phyloP scores from a whole-genome alignment of 1,139 yeast genomes.

The Hemisphaericaspora xylanilytica region DNA sequence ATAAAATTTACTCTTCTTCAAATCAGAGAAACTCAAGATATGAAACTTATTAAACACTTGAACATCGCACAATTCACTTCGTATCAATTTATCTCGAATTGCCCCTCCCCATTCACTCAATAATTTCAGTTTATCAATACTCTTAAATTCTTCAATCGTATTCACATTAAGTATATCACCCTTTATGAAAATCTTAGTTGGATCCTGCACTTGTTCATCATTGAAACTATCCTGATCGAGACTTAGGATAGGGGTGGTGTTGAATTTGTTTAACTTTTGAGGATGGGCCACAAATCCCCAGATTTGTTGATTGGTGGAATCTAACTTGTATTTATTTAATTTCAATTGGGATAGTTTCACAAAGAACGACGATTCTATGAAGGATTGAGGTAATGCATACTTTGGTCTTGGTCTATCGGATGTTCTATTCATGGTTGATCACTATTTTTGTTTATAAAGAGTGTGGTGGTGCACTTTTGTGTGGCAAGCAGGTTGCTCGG shows the following conservation, averaged over 20 bases:
- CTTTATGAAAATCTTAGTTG: slow-evolving; percentile 14
- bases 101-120: slow-evolving; percentile 45
- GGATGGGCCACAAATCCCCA: slow-evolving; percentile 37
- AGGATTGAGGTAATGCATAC: slow-evolving; percentile 62
- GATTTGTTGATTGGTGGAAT: slow-evolving; percentile 44
- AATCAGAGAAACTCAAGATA: slow-evolving; percentile 75
- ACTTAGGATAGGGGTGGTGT: slow-evolving; percentile 39
- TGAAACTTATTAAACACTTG: slow-evolving; percentile 41
- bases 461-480: no score
- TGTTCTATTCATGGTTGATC: neutral
- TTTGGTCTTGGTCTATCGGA: slow-evolving; percentile 21
- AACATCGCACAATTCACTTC: slow-evolving; percentile 12
- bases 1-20: slow-evolving; percentile 81
- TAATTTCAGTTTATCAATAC: slow-evolving; percentile 57
- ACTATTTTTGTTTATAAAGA: no score
- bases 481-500: no score
- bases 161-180: slow-evolving; percentile 59
- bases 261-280: slow-evolving; percentile 34
- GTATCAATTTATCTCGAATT: slow-evolving; percentile 17
- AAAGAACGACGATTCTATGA: slow-evolving; percentile 85
- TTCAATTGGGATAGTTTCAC: slow-evolving; percentile 66
- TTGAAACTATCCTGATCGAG: slow-evolving; percentile 45
- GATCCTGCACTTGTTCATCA: slow-evolving; percentile 34
- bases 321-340: slow-evolving; percentile 63
- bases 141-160: slow-evolving; percentile 81